Base-by-base conservation (phyloP, 805 yeast genomes). In the Brettanomyces nanus region DNA sequence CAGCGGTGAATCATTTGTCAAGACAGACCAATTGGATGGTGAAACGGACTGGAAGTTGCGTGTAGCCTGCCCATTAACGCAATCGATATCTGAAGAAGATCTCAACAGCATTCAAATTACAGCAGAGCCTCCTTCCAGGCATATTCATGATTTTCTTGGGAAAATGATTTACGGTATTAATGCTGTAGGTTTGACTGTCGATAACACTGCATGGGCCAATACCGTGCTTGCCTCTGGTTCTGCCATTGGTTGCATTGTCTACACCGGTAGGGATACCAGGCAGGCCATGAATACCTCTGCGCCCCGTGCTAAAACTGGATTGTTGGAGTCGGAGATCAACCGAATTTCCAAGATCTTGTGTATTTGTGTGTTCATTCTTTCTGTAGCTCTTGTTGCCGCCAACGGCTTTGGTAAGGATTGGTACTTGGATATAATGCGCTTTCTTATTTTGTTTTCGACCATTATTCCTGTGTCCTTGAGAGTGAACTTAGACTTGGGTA, bases 21-120 rank as follows among this genome's bases (percentile, higher is more conserved):
- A 95, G 51, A 92, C 99, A 1, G 99, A 92, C 64, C 99, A 92
- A 62, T 67, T 92, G 36, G 99, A 92, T 59, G 99, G 99, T 54
- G 99, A 92, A 59, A 92, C 99, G 5, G 99, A 92, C 62, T 92
- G 99, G 99, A 92, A 92, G 58, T 66, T 92, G 39, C 68, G 98
- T 50, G 63, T 85, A 28, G 92, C 96, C 0, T 71, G 80, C 34
- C 70, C 78, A 10, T 52, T 77, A 21, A 85, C 96, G 1, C 97
- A 90, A 54, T 11, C 22, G 14, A 6, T 33, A 6, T 10, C 28
- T 10, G 15, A 23, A 6, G 64, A 66, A 35, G 75, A 73, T 33
- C 54, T 83, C 36, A 66, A 66, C 23, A 69, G 73, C 40, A 68
- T 77, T 32, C 65, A 68, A 33, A 68, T 87, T n/a, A 66, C 71